Conservation (phyloP, 139 green algal genomes). For the Coelastrella sp. region DNA sequence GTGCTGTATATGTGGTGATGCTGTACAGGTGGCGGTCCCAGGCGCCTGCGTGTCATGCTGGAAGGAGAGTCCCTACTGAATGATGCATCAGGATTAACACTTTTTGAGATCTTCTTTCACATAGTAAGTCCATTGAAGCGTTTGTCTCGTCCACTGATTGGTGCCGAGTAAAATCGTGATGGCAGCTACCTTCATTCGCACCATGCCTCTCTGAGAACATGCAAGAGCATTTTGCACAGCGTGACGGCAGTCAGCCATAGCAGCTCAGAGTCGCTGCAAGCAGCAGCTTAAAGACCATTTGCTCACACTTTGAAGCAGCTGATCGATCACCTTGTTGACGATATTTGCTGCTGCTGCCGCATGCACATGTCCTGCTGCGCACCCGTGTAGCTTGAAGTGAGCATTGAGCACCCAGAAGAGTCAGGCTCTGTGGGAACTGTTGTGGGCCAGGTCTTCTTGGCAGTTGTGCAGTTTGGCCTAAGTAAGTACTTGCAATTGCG, state of each 20-base stretch:
- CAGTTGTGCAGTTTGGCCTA: conserved; percentile 42
- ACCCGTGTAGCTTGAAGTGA: background rate
- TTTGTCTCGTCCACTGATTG: background rate
- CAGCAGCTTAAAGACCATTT: too few species aligned
- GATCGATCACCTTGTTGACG: too few species aligned
- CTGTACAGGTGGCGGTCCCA: conserved; percentile 76
- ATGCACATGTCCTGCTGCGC: too few species aligned
- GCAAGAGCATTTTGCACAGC: too few species aligned
- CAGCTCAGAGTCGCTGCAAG: too few species aligned
- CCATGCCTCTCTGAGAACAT: too few species aligned
- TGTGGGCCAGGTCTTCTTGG: conserved; percentile 45
- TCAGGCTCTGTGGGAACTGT: background rate
- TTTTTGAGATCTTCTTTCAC: conserved; percentile 74
- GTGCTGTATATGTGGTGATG: too few species aligned
- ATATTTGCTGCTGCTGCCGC: too few species aligned
- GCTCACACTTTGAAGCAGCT: too few species aligned
- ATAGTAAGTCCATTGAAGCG: conserved; percentile 19
- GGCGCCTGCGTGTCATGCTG: conserved; percentile 81
- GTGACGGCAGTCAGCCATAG: too few species aligned
- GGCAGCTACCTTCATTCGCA: too few species aligned
- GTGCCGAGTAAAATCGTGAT: too few species aligned
- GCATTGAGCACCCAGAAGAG: conserved; percentile 19
- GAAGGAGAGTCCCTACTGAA: conserved; percentile 92
- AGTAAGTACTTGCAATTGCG: conserved; percentile 7
- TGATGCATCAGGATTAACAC: conserved; percentile 84